Percentiles rank a stretch among this genome's conserved stretches.
Evolutionary conservation across 441 rosid genomes (phyloP).

Genomic region (Gossypium armourianum): DNA sequence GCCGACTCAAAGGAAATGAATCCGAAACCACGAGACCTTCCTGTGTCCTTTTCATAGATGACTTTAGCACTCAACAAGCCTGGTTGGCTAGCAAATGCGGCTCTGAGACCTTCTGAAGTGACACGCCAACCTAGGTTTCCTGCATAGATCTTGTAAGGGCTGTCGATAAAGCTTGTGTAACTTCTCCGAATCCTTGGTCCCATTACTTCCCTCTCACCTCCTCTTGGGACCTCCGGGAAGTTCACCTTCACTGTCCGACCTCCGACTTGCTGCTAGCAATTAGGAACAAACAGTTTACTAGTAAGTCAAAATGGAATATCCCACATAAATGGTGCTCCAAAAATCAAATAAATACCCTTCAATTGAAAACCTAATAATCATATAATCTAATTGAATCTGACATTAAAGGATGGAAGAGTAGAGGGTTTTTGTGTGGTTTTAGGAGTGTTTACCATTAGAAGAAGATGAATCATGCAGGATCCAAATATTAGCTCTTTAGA

Average conservation of each 20-base stretch:
- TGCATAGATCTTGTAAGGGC: conserved; percentile 75
- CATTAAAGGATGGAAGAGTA: background rate
- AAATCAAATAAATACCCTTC: background rate
- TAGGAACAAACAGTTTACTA: background rate
- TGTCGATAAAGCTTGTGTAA: conserved; percentile 46
- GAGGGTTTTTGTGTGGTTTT: background rate
- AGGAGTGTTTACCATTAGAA: background rate
- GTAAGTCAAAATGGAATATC: background rate
- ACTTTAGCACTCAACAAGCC: conserved; percentile 78
- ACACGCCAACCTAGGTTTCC: conserved; percentile 81
- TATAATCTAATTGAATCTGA: background rate
- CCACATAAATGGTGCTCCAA: background rate
- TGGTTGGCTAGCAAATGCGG: conserved; percentile 51
- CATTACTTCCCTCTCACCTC: conserved; percentile 68
- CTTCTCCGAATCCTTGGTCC: conserved; percentile 38
- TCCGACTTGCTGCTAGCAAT: conserved; percentile 54
- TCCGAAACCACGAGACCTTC: conserved; percentile 79
- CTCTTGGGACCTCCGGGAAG: conserved; percentile 82
- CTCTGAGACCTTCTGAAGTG: conserved; percentile 58
- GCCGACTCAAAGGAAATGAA: conserved; percentile 64
- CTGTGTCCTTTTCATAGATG: conserved; percentile 48
- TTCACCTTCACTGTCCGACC: conserved; percentile 70
- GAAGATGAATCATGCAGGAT: background rate
- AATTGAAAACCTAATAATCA: background rate
- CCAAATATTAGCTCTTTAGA: no score